A percentile compares a stretch with the other conserved stretches of the same genome.
Conservation (phyloP, 2,329 filamentous ascomycete genomes). For the Chaetothyriales sp. region DNA sequence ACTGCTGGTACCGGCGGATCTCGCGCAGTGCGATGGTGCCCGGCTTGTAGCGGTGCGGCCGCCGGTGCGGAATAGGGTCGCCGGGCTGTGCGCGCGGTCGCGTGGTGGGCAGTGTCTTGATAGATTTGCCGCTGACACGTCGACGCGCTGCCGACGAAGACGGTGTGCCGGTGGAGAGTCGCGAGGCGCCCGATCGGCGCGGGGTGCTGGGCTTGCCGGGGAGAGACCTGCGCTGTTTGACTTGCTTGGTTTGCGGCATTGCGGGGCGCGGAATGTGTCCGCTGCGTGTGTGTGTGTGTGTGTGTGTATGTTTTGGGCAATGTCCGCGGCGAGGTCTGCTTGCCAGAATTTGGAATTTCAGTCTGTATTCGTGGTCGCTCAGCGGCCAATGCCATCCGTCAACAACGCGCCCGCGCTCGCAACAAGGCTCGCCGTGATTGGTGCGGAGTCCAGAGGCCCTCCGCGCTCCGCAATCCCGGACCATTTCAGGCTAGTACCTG, state of each 20-base stretch:
- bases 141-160: constrained; percentile 11
- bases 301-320: background rate
- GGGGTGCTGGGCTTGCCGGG: constrained; percentile 6
- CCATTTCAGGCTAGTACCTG: too few species aligned
- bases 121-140: constrained; percentile 21
- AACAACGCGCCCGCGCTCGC: too few species aligned
- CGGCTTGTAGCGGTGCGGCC: constrained; percentile 52
- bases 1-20: constrained; percentile 81
- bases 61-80: constrained; percentile 54
- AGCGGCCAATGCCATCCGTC: too few species aligned
- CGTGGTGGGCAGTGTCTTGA: constrained; percentile 18
- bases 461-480: too few species aligned
- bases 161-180: constrained; percentile 9
- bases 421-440: too few species aligned
- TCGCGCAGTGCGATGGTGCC: constrained; percentile 82
- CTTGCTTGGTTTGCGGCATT: constrained; percentile 14
- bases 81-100: constrained; percentile 41
- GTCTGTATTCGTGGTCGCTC: too few species aligned
- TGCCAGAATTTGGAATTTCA: too few species aligned
- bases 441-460: too few species aligned
- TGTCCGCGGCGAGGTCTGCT: background rate
- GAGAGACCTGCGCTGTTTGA: constrained; percentile 4
- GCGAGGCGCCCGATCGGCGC: constrained; percentile 9
- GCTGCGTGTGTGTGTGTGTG: background rate
- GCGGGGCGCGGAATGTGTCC: background rate